Evolutionary conservation across 441 rosid species (phyloP), one percentile per base, ranked within the genome.

Genomic region (Metrosideros polymorpha): DNA sequence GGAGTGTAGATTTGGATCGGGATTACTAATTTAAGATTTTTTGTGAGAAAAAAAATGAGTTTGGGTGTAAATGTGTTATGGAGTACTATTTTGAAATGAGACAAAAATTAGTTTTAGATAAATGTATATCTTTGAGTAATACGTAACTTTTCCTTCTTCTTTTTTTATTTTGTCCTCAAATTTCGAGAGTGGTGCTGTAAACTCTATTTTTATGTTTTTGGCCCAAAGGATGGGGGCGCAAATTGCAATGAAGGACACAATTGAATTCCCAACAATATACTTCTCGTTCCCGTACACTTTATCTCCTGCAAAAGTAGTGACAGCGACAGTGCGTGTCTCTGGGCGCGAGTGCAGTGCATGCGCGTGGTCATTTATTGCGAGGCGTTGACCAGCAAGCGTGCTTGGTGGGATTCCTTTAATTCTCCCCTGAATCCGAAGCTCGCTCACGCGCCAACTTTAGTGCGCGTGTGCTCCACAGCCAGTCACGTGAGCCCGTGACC

Each of bases 21-120:
- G 0, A 22, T 4, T 29, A 7, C 1, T 17, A 1, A 29, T 29
- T 59, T 30, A 3, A 51, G 54, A 17, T 51, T 61, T 15, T 29
- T 14, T 29, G 7, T 30, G 10, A 7, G 1, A 30, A 29, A 5
- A 61, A 29, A 61, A 29, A 14, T 29, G 15, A 15, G n/a, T n/a
- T 61, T 0, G 71, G 25, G 32, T 0, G 0, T 30, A 30, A 8
- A 63, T 29, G 19, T 29, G 15, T 14, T 2, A 30, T 0, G 0
- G 6, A 8, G 12, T 8, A 63, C 6, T 15, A 12, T 15, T 61
- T 61, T 61, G 0, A 30, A 61, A 15, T 7, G 0, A 30, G 25
- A 63, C 0, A 2, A 30, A 8, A 63, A 30, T 18, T 17, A 63
- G 25, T 14, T 59, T 12, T 12, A 12, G 15, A 49, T 12, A 49